Conservation (phyloP, 2,329 filamentous ascomycete species). For the Akanthomyces uredinophilus region DNA sequence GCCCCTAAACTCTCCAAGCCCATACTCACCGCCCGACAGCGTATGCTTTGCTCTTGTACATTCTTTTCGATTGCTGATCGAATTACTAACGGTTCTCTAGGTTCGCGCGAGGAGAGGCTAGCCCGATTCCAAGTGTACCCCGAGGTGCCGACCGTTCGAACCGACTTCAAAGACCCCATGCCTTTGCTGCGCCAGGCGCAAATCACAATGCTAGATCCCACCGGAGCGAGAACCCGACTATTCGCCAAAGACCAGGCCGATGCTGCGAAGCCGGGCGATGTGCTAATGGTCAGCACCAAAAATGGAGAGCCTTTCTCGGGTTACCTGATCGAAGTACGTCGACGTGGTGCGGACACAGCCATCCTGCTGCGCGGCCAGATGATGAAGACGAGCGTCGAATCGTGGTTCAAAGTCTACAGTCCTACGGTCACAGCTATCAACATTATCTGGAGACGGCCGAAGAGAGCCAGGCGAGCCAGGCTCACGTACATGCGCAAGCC, state of each 20-base stretch:
- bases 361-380: slow-evolving; percentile 83
- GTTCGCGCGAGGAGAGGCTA: slow-evolving; percentile 31
- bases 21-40: slow-evolving; percentile 29
- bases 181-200: slow-evolving; percentile 61
- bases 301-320: slow-evolving; percentile 82
- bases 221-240: slow-evolving; percentile 72
- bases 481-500: slow-evolving; percentile 88
- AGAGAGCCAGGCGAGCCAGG: slow-evolving; percentile 79
- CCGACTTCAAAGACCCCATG: slow-evolving; percentile 62
- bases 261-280: slow-evolving; percentile 77
- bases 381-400: slow-evolving; percentile 84
- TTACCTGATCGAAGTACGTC: slow-evolving; percentile 79
- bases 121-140: slow-evolving; percentile 48
- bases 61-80: neutral
- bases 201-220: slow-evolving; percentile 73
- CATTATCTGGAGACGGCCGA: slow-evolving; percentile 79
- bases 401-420: slow-evolving; percentile 95
- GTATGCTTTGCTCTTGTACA: slow-evolving; percentile 24
- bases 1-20: slow-evolving; percentile 21
- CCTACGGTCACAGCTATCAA: slow-evolving; percentile 88
- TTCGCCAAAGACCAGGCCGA: slow-evolving; percentile 76
- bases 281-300: slow-evolving; percentile 82
- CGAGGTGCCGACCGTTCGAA: slow-evolving; percentile 49
- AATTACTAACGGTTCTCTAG: slow-evolving; percentile 22
- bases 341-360: slow-evolving; percentile 82